Conservation (phyloP, 139 green algal genomes). For the Chlamydomonas schloesseri region DNA sequence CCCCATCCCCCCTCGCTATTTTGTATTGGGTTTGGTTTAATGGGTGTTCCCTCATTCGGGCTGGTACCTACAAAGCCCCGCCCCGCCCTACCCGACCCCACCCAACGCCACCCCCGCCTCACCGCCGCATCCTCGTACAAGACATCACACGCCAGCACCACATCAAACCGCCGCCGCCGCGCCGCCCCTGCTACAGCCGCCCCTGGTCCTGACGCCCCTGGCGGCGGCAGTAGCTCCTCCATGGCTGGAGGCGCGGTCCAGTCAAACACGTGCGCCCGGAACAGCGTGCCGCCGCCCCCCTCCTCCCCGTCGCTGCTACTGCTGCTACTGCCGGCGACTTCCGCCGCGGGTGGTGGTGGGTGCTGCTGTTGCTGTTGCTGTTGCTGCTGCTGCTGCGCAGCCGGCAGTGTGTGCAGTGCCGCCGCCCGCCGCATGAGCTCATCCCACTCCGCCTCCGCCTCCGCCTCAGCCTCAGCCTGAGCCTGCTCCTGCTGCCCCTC, state of each 20-base stretch:
- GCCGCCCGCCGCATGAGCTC: background rate
- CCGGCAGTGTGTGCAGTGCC: background rate
- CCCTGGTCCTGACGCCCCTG: background rate
- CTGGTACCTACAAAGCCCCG: too few species aligned
- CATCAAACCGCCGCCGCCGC: slow-evolving; percentile 60
- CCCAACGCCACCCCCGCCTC: too few species aligned
- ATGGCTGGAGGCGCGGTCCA: slow-evolving; percentile 55
- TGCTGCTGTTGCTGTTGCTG: background rate
- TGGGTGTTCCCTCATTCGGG: too few species aligned
- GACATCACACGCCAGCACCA: slow-evolving; percentile 80
- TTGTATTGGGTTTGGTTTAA: too few species aligned
- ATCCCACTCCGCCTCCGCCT: background rate
- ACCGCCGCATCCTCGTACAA: slow-evolving; percentile 74
- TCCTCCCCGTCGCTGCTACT: slow-evolving; percentile 8
- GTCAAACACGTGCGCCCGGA: slow-evolving; percentile 66
- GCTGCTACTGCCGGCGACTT: slow-evolving; percentile 41
- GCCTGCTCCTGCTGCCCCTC: slow-evolving; percentile 12
- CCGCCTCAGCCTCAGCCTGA: too few species aligned
- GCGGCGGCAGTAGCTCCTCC: slow-evolving; percentile 6
- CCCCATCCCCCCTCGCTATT: too few species aligned
- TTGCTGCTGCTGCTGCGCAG: slow-evolving; percentile 35
- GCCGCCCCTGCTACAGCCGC: background rate
- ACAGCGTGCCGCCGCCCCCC: background rate
- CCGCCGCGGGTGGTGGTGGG: too few species aligned
- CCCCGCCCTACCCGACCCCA: too few species aligned